Evolutionary conservation across 2,329 filamentous ascomycete genomes (phyloP).

Genomic region (Zarea fungicola): DNA sequence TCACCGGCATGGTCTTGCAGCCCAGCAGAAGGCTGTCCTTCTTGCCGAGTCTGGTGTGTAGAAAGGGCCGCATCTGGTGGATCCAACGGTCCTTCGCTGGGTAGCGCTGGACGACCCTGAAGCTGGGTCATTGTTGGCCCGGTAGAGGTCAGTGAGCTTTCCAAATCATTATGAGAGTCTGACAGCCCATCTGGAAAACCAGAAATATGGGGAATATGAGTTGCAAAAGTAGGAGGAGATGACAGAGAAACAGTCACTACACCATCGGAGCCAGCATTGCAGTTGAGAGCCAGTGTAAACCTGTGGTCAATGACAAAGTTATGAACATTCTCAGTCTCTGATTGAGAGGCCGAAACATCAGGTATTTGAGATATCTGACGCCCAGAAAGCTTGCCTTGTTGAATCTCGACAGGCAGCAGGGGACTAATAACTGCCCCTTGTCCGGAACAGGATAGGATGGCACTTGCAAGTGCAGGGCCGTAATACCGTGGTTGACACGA

Average conservation of each 20-base stretch:
- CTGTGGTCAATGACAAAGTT: slow-evolving; percentile 16
- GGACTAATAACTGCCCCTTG: slow-evolving; percentile 23
- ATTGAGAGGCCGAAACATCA: slow-evolving; percentile 4
- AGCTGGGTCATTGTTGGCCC: slow-evolving; percentile 6
- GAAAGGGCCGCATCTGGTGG: not conserved
- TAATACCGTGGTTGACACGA: slow-evolving; percentile 25
- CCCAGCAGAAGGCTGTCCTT: not conserved
- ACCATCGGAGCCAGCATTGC: slow-evolving; percentile 27
- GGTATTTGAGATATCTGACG: slow-evolving; percentile 11
- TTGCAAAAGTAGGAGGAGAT: slow-evolving; percentile 15
- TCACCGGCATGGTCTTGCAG: too few species aligned
- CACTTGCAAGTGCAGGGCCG: slow-evolving; percentile 24
- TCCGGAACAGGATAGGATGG: slow-evolving; percentile 23
- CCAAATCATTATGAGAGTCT: not conserved
- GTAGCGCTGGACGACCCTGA: slow-evolving; percentile 2
- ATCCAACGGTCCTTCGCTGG: not conserved
- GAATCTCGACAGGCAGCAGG: slow-evolving; percentile 27
- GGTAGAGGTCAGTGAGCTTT: not conserved
- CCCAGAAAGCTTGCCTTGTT: slow-evolving; percentile 12
- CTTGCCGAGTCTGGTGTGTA: not conserved
- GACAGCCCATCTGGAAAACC: not conserved
- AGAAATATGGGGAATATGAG: not conserved
- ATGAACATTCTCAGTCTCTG: slow-evolving; percentile 13
- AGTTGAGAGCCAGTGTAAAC: slow-evolving; percentile 24
- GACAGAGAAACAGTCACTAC: slow-evolving; percentile 26